Base-by-base conservation (phyloP, 2,329 filamentous ascomycete species). In the Zymoseptoria passerinii region DNA sequence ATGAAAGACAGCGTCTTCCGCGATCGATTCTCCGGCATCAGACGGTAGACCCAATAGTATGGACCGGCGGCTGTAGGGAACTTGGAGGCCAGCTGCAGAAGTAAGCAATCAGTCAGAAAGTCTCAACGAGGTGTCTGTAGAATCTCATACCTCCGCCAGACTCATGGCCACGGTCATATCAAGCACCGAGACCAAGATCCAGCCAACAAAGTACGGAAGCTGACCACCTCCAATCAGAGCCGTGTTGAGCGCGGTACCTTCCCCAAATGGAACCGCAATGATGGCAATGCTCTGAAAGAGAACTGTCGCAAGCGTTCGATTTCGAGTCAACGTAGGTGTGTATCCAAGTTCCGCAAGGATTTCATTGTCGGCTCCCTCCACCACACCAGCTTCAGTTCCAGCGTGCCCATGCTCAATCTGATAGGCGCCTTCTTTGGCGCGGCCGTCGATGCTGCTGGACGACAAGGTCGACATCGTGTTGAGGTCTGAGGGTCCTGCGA, bases 51-150 rank as follows among this genome's bases (percentile, higher is more conserved):
- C 75, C 88, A 87, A 71, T 89, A 90, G 74, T 89, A 89, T 54
- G 89, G 86, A 67, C 87, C 87, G 66, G 86, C 87, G 53, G 85
- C 84, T 16, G 86, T 90, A 18, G 87, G 87, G 67, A 87, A 90
- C 28, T 88, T 82, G 64, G 83, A 86, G 57, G 86, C 88, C 66
- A 90, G 86, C 75, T 52, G 48, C 7, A 27, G 23, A 2, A 20
- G 18, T n/a, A 7, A 19, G 18, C 18, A 23, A 27, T 10, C 23
- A 13, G 48, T 20, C 48, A 50, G 48, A 10, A 16, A 50, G 2
- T 27, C 23, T 6, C 19, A 13, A 16, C 1, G 7, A 27, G n/a
- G 19, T 19, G 19, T 50, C 13, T 9, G 16, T 23, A 7, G 5
- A 16, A 40, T 4, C 35, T 40, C 50, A 29, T 52, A 52, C 50